phyloP scores from a whole-genome alignment of 305 asterid genomes.

The Lippia alba region DNA sequence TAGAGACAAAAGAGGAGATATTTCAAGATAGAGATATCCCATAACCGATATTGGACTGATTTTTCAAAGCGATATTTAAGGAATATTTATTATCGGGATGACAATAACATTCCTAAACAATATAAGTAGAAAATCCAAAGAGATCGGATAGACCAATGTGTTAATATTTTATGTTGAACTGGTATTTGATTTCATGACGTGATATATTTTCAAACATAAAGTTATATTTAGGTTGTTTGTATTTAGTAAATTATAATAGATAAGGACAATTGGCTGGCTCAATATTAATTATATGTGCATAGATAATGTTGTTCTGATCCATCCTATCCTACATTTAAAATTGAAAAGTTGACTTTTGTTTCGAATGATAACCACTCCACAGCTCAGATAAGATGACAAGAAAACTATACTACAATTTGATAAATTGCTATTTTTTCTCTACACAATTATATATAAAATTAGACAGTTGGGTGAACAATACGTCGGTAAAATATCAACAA shows the following conservation, averaged over 20 bases:
- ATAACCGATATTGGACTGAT: too few species aligned
- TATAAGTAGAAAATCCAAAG: background rate
- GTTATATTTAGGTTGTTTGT: background rate
- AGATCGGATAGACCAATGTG: background rate
- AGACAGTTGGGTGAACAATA: slow-evolving; percentile 20
- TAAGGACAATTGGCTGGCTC: slow-evolving; percentile 11
- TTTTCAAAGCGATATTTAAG: too few species aligned
- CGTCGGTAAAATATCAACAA: slow-evolving; percentile 14
- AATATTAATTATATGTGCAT: background rate
- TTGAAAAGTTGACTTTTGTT: slow-evolving; percentile 46
- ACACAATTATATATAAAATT: background rate
- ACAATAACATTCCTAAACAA: too few species aligned
- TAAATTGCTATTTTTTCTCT: slow-evolving; percentile 3
- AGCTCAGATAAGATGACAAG: slow-evolving; percentile 29
- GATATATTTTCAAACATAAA: too few species aligned
- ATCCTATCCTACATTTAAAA: background rate
- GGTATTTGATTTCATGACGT: background rate
- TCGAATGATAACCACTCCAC: slow-evolving; percentile 43
- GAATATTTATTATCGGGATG: too few species aligned
- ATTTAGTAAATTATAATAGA: too few species aligned
- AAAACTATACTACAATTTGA: background rate
- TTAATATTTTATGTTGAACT: background rate
- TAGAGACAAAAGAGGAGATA: too few species aligned
- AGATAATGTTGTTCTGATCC: background rate
- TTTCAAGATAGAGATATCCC: too few species aligned